Evolutionary conservation across 140 eudicot species (phyloP), one percentile per base, ranked within the genome.

Genomic region (Anethum foeniculum): DNA sequence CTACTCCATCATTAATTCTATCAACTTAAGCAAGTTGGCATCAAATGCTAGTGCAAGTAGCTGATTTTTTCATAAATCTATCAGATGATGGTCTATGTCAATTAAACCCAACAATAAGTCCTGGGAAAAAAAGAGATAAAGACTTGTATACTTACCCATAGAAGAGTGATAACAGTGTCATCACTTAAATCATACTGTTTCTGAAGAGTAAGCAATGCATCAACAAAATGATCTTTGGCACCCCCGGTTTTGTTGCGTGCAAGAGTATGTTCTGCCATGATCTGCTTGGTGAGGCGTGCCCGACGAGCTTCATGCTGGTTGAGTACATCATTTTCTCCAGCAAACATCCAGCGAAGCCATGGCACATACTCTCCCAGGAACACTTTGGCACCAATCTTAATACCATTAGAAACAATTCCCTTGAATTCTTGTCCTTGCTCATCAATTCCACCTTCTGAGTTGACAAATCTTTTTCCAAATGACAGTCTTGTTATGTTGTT

Each of bases 401-500:
- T 48, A 14, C 97, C 97, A 71, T 87, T 90, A 3, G 93, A 82
- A 12, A 88, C 90, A 34, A 93, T 88, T 36, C 82, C 93, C 86
- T 93, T 93, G 80, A 93, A 90, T 81, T 91, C 93, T 47, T 84
- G 82, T 15, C 98, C 98, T 79, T 90, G 95, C 7, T 88, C 87
- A 73, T 93, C 93, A 74, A 91, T 82, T 54, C 76, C 84, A 25
- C 98, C 98, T 21, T 88, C 91, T 3, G 89, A 25, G 41, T 81
- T 90, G 81, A 85, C 87, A 80, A 93, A 93, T 19, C 96, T 84
- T 60, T 91, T 93, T 15, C 98, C 97, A 34, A 93, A 93, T 54
- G 97, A 86, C 60, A 91, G 82, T 75, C 98, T 83, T 52, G 98
- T 91, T 25, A 91, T 93, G 84, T 93, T 91, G 93, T 93, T 93